These are phyloP conservation scores for Rhynchospora pubera DNA, from an alignment of 176 grass and related monocot genomes.

Conservation along the genomic window DNA sequence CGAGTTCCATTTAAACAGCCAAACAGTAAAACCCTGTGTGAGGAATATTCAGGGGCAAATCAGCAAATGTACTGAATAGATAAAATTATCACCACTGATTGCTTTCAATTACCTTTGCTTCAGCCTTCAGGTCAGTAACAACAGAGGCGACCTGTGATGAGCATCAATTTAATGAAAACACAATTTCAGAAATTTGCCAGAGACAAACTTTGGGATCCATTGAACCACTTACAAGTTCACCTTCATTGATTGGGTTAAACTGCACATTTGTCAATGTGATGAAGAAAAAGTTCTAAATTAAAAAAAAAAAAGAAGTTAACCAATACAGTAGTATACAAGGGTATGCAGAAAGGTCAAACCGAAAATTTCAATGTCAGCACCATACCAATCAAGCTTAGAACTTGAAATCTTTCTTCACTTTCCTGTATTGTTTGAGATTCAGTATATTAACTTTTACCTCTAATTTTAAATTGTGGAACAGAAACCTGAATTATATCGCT, in stretches of 20 bases:
- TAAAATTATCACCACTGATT: not conserved
- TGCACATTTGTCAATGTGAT: constrained; percentile 75
- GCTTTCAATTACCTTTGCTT: constrained; percentile 53
- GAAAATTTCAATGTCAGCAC: no score
- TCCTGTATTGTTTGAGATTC: no score
- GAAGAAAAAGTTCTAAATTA: not conserved
- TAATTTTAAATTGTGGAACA: no score
- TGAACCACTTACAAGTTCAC: constrained; percentile 79
- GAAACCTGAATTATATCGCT: no score
- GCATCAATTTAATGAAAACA: constrained; percentile 78
- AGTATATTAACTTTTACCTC: no score
- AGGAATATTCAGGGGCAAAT: constrained; percentile 12
- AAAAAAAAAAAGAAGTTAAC: not conserved
- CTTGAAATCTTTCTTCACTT: no score
- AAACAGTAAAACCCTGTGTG: constrained; percentile 68
- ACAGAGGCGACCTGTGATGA: constrained; percentile 65
- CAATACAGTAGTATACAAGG: not conserved
- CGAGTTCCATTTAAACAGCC: constrained; percentile 60
- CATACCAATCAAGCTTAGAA: no score
- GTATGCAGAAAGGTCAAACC: no score
- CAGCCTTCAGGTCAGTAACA: constrained; percentile 58
- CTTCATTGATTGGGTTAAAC: constrained; percentile 73
- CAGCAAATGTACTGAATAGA: not conserved
- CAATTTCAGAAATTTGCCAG: constrained; percentile 69
- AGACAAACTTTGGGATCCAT: constrained; percentile 79